A percentile compares a stretch with the other conserved stretches of the same genome.
phyloP scores from a whole-genome alignment of 176 grass and related monocot genomes.

The Pontederia paniculata region DNA sequence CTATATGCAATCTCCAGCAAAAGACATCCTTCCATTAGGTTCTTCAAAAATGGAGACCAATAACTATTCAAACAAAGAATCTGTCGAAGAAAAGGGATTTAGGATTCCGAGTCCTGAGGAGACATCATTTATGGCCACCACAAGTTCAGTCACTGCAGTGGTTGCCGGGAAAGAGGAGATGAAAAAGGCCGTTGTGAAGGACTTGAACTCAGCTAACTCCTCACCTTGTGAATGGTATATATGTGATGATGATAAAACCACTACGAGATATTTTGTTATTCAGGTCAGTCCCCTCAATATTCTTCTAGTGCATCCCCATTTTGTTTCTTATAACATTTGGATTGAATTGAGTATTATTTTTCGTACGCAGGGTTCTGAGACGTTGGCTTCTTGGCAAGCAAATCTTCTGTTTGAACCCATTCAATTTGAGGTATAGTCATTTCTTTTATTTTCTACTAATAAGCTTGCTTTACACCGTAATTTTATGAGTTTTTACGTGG shows the following conservation, averaged over 20 bases:
- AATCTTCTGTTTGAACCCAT: slow-evolving; percentile 93
- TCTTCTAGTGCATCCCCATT: not conserved
- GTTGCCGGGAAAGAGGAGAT: slow-evolving; percentile 83
- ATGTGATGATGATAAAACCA: slow-evolving; percentile 54
- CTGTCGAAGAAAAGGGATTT: slow-evolving; percentile 18
- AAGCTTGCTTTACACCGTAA: not conserved
- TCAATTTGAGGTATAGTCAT: slow-evolving; percentile 65
- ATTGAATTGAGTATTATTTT: not conserved
- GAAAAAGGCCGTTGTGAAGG: slow-evolving; percentile 65
- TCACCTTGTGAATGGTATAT: slow-evolving; percentile 75
- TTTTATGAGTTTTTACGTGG: not conserved
- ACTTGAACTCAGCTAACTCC: slow-evolving; percentile 63
- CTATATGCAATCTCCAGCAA: slow-evolving; percentile 46
- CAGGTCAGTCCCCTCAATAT: slow-evolving; percentile 35
- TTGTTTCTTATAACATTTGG: too few relatives aligned
- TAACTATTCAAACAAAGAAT: slow-evolving; percentile 14
- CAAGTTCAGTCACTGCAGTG: slow-evolving; percentile 80
- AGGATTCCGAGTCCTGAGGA: slow-evolving; percentile 33
- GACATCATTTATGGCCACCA: slow-evolving; percentile 62
- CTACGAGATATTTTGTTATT: slow-evolving; percentile 83
- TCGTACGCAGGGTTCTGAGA: slow-evolving; percentile 56
- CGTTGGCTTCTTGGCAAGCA: slow-evolving; percentile 80
- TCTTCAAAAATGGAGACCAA: slow-evolving; percentile 16
- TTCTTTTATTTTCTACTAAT: not conserved
- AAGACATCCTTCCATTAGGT: slow-evolving; percentile 48